Conservation (phyloP, 331 rosid species). For the Malus hybrid region DNA sequence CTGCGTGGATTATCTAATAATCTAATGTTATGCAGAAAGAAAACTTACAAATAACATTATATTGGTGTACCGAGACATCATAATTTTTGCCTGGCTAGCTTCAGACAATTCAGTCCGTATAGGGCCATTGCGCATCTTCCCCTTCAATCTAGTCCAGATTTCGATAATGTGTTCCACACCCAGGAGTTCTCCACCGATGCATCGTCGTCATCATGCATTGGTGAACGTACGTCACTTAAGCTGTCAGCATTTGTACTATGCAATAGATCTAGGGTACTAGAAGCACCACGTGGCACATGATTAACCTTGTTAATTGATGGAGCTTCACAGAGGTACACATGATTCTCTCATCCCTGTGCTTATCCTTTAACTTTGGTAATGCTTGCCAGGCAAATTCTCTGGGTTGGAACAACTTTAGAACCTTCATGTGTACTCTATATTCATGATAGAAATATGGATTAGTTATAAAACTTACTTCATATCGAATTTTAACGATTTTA, state of each 20-base stretch:
- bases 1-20: accelerated
- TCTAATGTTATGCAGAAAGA: neutral
- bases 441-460: too few relatives aligned
- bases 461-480: accelerated
- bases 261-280: neutral
- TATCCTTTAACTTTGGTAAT: neutral
- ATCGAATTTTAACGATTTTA: too few relatives aligned
- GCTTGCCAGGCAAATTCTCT: neutral
- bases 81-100: neutral
- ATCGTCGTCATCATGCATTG: neutral
- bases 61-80: too few relatives aligned
- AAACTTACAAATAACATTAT: too few relatives aligned
- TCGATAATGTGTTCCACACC: neutral
- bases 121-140: neutral
- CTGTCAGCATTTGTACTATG: neutral
- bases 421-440: neutral
- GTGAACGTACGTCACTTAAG: neutral
- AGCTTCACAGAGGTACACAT: neutral
- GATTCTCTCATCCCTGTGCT: neutral
- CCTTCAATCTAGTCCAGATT: neutral
- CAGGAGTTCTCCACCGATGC: neutral
- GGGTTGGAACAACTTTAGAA: neutral
- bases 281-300: neutral
- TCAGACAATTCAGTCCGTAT: neutral
- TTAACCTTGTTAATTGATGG: neutral